Conservation (phyloP, 148 eudicot species). For the Arctostaphylos glauca region DNA sequence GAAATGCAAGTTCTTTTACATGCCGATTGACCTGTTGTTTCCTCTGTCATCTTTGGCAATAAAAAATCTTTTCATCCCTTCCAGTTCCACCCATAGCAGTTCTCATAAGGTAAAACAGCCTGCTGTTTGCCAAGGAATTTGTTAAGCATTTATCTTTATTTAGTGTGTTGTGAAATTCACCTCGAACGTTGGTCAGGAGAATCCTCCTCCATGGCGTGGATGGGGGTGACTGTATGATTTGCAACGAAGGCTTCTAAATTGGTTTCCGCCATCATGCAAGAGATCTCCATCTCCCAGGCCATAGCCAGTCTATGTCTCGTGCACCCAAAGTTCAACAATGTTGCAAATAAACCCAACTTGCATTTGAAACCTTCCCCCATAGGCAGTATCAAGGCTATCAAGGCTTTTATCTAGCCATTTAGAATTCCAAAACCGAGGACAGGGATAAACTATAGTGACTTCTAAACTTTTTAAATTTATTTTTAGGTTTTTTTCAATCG, state of each 20-base stretch:
- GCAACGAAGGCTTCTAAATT: not conserved
- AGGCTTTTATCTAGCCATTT: not conserved
- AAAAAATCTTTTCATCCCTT: not conserved
- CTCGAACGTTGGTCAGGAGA: not conserved
- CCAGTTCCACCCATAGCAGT: not conserved
- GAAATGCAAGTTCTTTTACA: constrained; percentile 1
- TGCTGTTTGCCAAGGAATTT: not conserved
- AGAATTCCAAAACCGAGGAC: not conserved
- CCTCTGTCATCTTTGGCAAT: not conserved
- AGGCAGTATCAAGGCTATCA: not conserved
- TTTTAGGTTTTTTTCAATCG: not conserved
- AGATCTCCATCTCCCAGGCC: not conserved
- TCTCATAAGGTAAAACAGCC: not conserved
- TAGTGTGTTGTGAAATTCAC: not conserved
- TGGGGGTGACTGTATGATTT: not conserved
- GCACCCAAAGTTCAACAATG: not conserved
- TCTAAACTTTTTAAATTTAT: not conserved
- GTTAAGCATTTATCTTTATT: not conserved
- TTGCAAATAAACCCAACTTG: not conserved
- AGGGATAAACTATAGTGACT: not conserved
- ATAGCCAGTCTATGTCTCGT: not conserved
- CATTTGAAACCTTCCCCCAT: not conserved
- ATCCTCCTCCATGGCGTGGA: not conserved
- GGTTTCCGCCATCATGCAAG: not conserved
- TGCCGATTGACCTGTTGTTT: not conserved